Percentiles rank a stretch among this genome's conserved stretches.
These are phyloP conservation scores for Lizonia empirigonia DNA, from an alignment of 2,329 filamentous ascomycete species.

Conservation along the genomic window DNA sequence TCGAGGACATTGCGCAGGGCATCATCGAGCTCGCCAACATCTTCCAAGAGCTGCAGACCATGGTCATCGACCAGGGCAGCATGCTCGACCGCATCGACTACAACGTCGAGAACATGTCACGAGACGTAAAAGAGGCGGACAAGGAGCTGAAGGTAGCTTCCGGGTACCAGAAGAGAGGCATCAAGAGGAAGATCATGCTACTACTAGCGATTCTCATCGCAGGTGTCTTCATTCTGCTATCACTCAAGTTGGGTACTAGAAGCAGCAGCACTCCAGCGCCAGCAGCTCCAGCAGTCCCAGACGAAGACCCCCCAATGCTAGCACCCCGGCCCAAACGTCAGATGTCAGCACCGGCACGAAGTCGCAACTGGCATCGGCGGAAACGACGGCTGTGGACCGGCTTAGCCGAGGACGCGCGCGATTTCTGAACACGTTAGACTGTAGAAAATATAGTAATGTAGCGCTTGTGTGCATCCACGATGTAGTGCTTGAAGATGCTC, in stretches of 20 bases:
- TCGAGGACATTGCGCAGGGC: constrained; percentile 96
- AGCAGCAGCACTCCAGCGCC: constrained; percentile 29
- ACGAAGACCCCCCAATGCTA: constrained; percentile 28
- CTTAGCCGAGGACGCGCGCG: constrained; percentile 18
- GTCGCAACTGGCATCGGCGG: constrained; percentile 42
- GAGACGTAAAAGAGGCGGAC: constrained; percentile 88
- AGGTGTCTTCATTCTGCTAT: constrained; percentile 84
- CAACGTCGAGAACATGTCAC: constrained; percentile 95
- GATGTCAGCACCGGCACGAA: constrained; percentile 23
- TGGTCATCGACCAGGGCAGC: constrained; percentile 68
- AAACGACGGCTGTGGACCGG: constrained; percentile 43
- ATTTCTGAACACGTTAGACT: constrained; percentile 7
- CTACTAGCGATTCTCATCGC: constrained; percentile 83
- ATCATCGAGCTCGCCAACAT: constrained; percentile 97
- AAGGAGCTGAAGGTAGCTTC: constrained; percentile 88
- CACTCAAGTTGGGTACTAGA: constrained; percentile 72
- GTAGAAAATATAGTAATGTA: constrained; percentile 23
- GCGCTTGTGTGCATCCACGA: background rate
- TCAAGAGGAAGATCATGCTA: constrained; percentile 91
- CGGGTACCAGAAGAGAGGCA: constrained; percentile 84
- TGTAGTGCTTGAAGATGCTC: background rate
- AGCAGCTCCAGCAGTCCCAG: constrained; percentile 23
- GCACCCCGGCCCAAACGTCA: constrained; percentile 24
- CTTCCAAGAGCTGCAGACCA: constrained; percentile 92
- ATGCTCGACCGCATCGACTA: constrained; percentile 67